Evolutionary conservation across 108 stramenopile species (phyloP).

Genomic region (Skeletonema marinoi): DNA sequence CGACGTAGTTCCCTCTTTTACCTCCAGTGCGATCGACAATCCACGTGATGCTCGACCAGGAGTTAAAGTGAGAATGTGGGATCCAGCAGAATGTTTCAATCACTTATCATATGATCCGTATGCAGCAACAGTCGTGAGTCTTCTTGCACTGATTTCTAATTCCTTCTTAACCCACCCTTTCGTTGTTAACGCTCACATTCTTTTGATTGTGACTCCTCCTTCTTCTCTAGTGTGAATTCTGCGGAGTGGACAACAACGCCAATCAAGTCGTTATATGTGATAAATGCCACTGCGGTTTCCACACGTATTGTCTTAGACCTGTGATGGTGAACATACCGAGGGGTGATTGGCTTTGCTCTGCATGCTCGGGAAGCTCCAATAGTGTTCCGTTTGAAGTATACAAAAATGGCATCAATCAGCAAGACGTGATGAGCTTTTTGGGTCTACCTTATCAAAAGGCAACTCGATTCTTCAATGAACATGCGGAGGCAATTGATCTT

Average conservation of each 20-base stretch:
- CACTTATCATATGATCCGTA: constrained; percentile 39
- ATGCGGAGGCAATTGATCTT: constrained; percentile 30
- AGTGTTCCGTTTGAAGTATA: constrained; percentile 28
- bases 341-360: constrained; percentile 46
- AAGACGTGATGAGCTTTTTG: constrained; percentile 23
- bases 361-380: constrained; percentile 20
- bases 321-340: constrained; percentile 55
- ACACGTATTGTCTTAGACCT: constrained; percentile 53
- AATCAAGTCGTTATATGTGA: constrained; percentile 55
- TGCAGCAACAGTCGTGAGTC: constrained; percentile 12
- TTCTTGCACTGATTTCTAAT: neutral
- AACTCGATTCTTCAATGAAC: constrained; percentile 23
- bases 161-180: neutral
- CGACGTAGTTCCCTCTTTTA: constrained; percentile 1
- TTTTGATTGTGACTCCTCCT: neutral
- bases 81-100: constrained; percentile 27
- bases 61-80: constrained; percentile 27
- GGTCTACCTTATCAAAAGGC: constrained; percentile 33
- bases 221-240: constrained; percentile 28
- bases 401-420: neutral
- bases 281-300: constrained; percentile 48
- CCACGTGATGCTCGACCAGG: constrained; percentile 31
- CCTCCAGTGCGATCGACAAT: constrained; percentile 24
- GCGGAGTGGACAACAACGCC: constrained; percentile 42
- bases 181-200: neutral